These are phyloP conservation scores for Kalmusia sp. DNA, from an alignment of 2,329 filamentous ascomycete species.

Conservation along the genomic window DNA sequence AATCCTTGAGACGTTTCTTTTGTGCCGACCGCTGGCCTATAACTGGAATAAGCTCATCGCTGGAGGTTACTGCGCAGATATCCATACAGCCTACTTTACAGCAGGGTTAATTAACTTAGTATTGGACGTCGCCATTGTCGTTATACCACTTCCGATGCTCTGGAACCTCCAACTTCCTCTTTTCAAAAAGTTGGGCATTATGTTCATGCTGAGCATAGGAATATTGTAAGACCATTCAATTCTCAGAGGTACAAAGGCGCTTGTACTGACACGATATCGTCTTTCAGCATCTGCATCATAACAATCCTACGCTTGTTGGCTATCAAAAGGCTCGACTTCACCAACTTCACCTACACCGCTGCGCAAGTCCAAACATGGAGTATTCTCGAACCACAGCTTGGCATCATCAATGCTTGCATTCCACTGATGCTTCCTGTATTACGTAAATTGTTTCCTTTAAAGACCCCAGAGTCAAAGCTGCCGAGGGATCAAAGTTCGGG, in stretches of 20 bases:
- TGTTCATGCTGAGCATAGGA: conserved; percentile 41
- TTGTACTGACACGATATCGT: neutral
- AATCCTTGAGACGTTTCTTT: neutral
- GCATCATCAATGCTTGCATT: conserved; percentile 2
- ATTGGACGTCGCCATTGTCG: conserved; percentile 22
- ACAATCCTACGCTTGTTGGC: conserved; percentile 10
- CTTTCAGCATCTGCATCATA: conserved; percentile 15
- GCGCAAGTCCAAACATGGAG: conserved; percentile 7
- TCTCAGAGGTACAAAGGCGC: neutral
- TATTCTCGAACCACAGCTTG: conserved; percentile 13
- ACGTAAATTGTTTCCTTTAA: too few relatives aligned
- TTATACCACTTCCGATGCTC: conserved; percentile 25
- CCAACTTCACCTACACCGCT: conserved; percentile 8
- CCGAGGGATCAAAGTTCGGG: too few relatives aligned
- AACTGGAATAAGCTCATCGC: neutral
- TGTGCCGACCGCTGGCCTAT: neutral
- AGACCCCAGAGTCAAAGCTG: too few relatives aligned
- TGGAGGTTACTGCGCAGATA: neutral
- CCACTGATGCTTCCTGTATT: neutral
- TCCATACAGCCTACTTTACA: conserved; percentile 15
- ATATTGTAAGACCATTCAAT: too few relatives aligned
- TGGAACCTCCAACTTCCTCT: conserved; percentile 24
- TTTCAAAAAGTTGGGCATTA: conserved; percentile 38
- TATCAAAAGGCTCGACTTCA: conserved; percentile 5
- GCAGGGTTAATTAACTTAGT: conserved; percentile 22